phyloP scores from a whole-genome alignment of 495 filamentous ascomycete species.

The Talaromyces adpressus region DNA sequence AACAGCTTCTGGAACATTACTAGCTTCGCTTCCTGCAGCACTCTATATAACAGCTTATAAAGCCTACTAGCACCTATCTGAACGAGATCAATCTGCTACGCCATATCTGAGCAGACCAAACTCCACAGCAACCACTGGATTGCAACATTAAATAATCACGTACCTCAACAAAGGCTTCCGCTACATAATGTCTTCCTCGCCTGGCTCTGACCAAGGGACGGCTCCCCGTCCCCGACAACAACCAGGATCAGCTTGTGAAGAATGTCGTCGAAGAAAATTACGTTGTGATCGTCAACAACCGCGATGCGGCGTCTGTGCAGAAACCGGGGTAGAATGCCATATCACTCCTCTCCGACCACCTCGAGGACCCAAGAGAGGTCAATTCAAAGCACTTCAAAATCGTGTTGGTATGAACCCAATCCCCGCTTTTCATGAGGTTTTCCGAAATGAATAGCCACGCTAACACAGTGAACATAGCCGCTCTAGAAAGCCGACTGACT shows the following conservation, averaged over 20 bases:
- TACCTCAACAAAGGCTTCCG: too few species aligned
- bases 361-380: conserved; percentile 46
- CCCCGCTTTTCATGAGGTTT: conserved; percentile 13
- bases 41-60: not conserved
- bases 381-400: conserved; percentile 39
- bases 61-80: not conserved
- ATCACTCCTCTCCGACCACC: conserved; percentile 36
- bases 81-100: not conserved
- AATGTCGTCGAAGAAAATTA: conserved; percentile 41
- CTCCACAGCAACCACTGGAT: too few species aligned
- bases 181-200: not conserved
- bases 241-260: conserved; percentile 35
- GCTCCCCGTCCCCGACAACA: conserved; percentile 24
- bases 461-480: not conserved
- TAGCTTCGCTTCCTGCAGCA: not conserved
- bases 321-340: conserved; percentile 38
- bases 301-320: conserved; percentile 40
- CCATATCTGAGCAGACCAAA: too few species aligned
- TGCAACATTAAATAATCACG: too few species aligned
- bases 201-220: not conserved
- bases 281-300: conserved; percentile 46
- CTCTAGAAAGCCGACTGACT: not conserved
- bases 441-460: not conserved
- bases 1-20: not conserved
- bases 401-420: conserved; percentile 30